phyloP scores from a whole-genome alignment of 2,329 filamentous ascomycete species.

The Pyrenophora graminea region DNA sequence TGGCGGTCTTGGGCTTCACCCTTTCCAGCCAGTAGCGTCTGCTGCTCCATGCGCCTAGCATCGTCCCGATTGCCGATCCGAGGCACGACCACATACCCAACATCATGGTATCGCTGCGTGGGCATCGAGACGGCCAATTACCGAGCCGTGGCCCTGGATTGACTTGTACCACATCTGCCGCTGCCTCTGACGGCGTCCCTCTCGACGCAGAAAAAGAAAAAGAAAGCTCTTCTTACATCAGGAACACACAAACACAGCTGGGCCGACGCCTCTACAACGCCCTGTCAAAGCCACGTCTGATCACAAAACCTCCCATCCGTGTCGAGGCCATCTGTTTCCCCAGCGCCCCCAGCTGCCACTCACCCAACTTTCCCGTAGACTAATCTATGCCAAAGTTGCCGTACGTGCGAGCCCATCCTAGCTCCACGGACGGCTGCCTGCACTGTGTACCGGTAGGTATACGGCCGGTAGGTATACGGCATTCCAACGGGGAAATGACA shows the following conservation, averaged over 20 bases:
- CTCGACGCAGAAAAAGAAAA: slow-evolving; percentile 32
- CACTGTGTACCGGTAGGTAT: slow-evolving; percentile 3
- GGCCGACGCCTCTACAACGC: slow-evolving; percentile 16
- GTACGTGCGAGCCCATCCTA: slow-evolving; percentile 26
- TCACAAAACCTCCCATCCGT: background rate
- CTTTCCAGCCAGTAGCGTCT: slow-evolving; percentile 20
- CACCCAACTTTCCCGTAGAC: slow-evolving; percentile 35
- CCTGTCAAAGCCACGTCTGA: slow-evolving; percentile 9
- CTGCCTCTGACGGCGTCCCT: slow-evolving; percentile 25
- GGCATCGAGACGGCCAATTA: slow-evolving; percentile 24
- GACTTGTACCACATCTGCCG: slow-evolving; percentile 25
- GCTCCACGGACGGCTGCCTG: slow-evolving; percentile 22
- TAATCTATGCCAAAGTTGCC: slow-evolving; percentile 9
- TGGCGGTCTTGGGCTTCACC: slow-evolving; percentile 6
- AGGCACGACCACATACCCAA: slow-evolving; percentile 26
- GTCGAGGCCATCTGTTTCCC: background rate
- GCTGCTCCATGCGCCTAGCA: slow-evolving; percentile 24
- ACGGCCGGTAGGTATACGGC: background rate
- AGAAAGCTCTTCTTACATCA: slow-evolving; percentile 8
- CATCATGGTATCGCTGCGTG: slow-evolving; percentile 26
- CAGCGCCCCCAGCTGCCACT: background rate
- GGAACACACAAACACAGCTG: slow-evolving; percentile 13
- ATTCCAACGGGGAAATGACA: background rate
- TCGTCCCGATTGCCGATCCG: slow-evolving; percentile 38
- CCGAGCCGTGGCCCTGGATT: slow-evolving; percentile 20